Percentiles rank a stretch among this genome's conserved stretches.
Evolutionary conservation across 768 basidiomycete genomes (phyloP).

Genomic region (Cytidiella melzeri): DNA sequence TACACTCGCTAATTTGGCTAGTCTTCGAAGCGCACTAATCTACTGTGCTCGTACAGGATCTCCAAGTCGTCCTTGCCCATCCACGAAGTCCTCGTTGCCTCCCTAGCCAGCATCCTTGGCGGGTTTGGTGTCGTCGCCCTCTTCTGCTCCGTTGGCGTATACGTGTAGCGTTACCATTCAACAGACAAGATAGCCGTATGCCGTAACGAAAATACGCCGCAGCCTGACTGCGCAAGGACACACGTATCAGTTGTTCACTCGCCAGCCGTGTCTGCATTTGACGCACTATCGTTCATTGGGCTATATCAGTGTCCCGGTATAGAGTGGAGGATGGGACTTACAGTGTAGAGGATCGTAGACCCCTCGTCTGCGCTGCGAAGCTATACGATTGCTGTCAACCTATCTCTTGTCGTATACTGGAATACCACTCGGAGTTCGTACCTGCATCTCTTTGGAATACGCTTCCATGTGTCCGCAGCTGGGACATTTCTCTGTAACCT

Average conservation of each 20-base stretch:
- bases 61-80: conserved; percentile 62
- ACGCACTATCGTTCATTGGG: conserved; percentile 45
- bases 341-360: conserved; percentile 91
- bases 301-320: not conserved
- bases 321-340: conserved; percentile 33
- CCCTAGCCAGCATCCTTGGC: conserved; percentile 69
- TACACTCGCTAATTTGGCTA: not conserved
- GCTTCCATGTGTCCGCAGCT: conserved; percentile 80
- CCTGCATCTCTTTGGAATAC: conserved; percentile 86
- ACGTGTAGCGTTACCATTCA: conserved; percentile 53
- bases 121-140: conserved; percentile 88
- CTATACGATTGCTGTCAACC: conserved; percentile 29
- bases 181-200: not conserved
- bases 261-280: conserved; percentile 75
- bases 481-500: conserved; percentile 91
- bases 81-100: conserved; percentile 65
- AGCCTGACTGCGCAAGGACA: not conserved
- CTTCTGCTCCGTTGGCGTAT: conserved; percentile 81
- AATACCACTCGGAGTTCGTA: conserved; percentile 26
- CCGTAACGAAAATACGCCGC: conserved; percentile 3
- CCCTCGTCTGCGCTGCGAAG: conserved; percentile 92
- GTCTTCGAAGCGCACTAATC: not conserved
- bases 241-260: conserved; percentile 62
- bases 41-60: conserved; percentile 43
- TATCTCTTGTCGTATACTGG: not conserved